These are phyloP conservation scores for Eustoma russellianum DNA, from an alignment of 257 asterid genomes.

Conservation along the genomic window DNA sequence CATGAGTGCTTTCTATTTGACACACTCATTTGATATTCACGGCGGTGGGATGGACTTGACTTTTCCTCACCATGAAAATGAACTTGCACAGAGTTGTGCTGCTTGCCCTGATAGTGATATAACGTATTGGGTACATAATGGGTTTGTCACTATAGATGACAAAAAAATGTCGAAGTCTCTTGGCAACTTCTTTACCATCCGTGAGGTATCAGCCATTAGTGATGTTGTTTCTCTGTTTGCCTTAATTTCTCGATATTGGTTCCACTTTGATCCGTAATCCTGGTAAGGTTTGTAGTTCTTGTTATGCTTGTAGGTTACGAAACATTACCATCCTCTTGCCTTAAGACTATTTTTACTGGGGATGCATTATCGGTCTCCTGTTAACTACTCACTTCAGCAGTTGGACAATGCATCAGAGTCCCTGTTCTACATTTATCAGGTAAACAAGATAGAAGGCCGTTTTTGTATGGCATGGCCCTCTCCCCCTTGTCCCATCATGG, in stretches of 20 bases:
- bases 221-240: not conserved
- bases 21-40: conserved; percentile 72
- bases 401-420: conserved; percentile 72
- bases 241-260: not conserved
- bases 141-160: conserved; percentile 66
- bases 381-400: conserved; percentile 62
- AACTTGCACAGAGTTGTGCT: conserved; percentile 86
- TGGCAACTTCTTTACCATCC: conserved; percentile 79
- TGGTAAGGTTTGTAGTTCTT: not conserved
- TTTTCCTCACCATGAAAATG: conserved; percentile 90
- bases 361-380: conserved; percentile 78
- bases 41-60: conserved; percentile 96
- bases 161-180: conserved; percentile 87
- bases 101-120: conserved; percentile 78
- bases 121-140: conserved; percentile 78
- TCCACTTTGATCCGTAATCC: not conserved
- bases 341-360: conserved; percentile 78
- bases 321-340: conserved; percentile 78
- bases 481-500: too few relatives aligned
- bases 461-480: not conserved
- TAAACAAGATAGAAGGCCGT: conserved; percentile 6
- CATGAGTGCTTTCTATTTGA: conserved; percentile 81
- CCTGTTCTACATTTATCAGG: conserved; percentile 72
- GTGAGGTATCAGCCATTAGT: conserved; percentile 43
- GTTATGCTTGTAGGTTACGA: conserved; percentile 46